phyloP scores from a whole-genome alignment of 306 rosid species.

The Cicer chorassanicum region DNA sequence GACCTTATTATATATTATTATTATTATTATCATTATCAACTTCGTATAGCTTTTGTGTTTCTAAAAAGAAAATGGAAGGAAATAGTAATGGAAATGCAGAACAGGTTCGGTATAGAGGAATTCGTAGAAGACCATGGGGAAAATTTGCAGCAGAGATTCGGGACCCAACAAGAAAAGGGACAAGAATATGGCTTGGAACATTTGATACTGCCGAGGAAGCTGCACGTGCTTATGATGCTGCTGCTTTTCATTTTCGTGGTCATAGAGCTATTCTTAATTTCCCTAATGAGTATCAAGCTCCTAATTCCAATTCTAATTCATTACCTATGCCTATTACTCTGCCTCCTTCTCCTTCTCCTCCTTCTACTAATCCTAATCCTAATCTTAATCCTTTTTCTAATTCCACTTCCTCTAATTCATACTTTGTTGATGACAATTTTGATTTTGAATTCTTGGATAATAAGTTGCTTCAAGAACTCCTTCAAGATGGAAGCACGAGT shows the following conservation, averaged over 20 bases:
- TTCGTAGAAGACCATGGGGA: slow-evolving; percentile 90
- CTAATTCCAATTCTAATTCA: slow-evolving; percentile 35
- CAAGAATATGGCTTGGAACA: slow-evolving; percentile 85
- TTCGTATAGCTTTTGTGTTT: neutral
- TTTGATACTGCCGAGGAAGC: slow-evolving; percentile 86
- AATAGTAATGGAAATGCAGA: slow-evolving; percentile 36
- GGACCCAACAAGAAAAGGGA: slow-evolving; percentile 86
- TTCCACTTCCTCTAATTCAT: slow-evolving; percentile 36
- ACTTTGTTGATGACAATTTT: slow-evolving; percentile 34
- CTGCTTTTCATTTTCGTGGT: slow-evolving; percentile 83
- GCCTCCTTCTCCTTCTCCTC: neutral
- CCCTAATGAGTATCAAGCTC: slow-evolving; percentile 70
- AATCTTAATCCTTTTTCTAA: neutral
- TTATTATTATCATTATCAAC: neutral
- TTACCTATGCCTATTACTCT: slow-evolving; percentile 35
- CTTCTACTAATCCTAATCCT: neutral
- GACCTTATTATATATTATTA: neutral
- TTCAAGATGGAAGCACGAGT: slow-evolving; percentile 44
- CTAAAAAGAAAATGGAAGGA: slow-evolving; percentile 51
- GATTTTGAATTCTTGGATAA: slow-evolving; percentile 77
- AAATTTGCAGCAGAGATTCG: slow-evolving; percentile 93
- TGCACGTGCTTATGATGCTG: slow-evolving; percentile 89
- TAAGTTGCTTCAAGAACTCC: slow-evolving; percentile 76
- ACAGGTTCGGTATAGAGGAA: slow-evolving; percentile 65
- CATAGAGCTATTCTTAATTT: slow-evolving; percentile 85